Base-by-base conservation (phyloP, 2,329 filamentous ascomycete species). In the Escovopsis weberi region DNA sequence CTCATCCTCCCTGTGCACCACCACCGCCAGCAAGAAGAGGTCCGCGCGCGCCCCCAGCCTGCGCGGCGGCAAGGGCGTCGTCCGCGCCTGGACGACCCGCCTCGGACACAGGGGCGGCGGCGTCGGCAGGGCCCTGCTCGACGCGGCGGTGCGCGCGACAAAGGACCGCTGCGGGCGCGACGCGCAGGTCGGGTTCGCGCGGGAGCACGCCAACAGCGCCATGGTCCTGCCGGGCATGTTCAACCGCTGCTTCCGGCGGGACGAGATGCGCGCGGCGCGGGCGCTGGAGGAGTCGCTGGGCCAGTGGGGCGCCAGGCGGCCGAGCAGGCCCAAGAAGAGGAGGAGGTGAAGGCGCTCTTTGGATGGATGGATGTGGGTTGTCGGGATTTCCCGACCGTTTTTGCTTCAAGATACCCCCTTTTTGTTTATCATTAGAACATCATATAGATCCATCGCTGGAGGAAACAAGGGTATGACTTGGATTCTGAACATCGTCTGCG, bases 71-170 rank as follows among this genome's bases (percentile, higher is more conserved):
- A 74, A 72, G 47, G 83, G 80, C 8, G 66, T 86, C 39, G 80
- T 94, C 44, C 75, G 83, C 26, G 86, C 83, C 1, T 94, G 87
- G 86, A 89, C 85, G 2, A 84, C 86, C 2, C 70, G 71, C 55
- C 62, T 78, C 40, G 68, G 70, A 50, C 86, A 85, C 58, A 72
- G 87, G 26, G 68, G 74, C 30, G 75, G 76, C 48, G 85, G 86
- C 0, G 67, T 93, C 23, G 87, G 86, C 3, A 70, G 66, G 35
- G 80, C 78, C 30, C 62, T 94, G 53, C 66, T 94, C 39, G 74
- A 81, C 50, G 81, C 84, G 51, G 85, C 82, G 2, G 78, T 88
- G 2, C 69, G 70, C 44, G 59, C 81, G 43, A 80, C 82, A 46
- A 73, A 74, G 51, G 77, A 79, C 59, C 74, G 72, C 54, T 81